Evolutionary conservation across 2,329 filamentous ascomycete species (phyloP).

Genomic region (Colletotrichum spinosum): DNA sequence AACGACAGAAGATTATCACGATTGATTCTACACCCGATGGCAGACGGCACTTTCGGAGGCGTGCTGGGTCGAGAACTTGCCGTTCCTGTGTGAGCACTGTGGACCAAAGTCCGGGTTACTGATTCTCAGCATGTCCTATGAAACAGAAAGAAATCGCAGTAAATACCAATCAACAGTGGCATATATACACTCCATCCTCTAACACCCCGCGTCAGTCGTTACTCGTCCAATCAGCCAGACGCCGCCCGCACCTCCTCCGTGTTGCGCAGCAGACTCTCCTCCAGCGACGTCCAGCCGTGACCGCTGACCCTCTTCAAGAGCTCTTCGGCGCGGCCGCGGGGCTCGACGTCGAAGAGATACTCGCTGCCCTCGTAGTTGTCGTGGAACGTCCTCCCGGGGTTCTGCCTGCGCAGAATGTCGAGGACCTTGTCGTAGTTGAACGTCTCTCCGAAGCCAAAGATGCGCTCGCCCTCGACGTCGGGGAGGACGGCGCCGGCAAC

Average conservation of each 20-base stretch:
- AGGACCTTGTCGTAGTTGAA: constrained; percentile 59
- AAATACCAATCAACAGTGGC: no score
- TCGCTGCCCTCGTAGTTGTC: constrained; percentile 40
- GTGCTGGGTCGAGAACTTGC: no score
- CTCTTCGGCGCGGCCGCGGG: constrained; percentile 37
- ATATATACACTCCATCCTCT: no score
- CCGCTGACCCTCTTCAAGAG: constrained; percentile 36
- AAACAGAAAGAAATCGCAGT: no score
- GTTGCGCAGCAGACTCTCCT: constrained; percentile 25
- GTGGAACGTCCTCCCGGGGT: constrained; percentile 38
- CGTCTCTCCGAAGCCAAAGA: constrained; percentile 64
- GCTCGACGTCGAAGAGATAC: constrained; percentile 24
- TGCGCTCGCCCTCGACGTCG: constrained; percentile 58
- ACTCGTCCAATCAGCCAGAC: no score
- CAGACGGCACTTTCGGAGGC: no score
- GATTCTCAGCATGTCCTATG: no score
- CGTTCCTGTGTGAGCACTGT: no score
- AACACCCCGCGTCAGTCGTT: no score
- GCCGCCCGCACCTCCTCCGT: not conserved
- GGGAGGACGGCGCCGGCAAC: constrained; percentile 61
- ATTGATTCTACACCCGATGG: no score
- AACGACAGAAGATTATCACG: no score
- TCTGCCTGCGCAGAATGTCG: constrained; percentile 41
- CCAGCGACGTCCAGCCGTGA: constrained; percentile 38
- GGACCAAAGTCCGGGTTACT: no score